Conservation (phyloP, 2,329 filamentous ascomycete species). For the Zymoseptoria brevis region DNA sequence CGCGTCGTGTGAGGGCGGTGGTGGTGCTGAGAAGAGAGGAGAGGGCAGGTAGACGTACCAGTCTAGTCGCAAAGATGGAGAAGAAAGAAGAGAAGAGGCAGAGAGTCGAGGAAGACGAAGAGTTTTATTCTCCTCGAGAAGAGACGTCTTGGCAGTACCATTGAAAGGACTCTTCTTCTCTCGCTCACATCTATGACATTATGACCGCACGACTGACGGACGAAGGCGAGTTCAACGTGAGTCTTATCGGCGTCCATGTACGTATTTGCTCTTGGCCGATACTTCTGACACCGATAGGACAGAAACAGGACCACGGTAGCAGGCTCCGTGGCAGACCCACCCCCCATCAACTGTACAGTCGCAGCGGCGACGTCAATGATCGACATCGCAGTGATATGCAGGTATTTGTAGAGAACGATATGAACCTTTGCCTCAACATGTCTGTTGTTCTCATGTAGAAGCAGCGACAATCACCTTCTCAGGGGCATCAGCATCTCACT, state of each 20-base stretch:
- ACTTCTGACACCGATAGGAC: background rate
- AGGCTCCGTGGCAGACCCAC: background rate
- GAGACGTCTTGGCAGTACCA: background rate
- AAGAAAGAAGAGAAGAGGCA: background rate
- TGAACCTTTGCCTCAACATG: background rate
- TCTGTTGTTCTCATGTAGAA: background rate
- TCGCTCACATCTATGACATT: background rate
- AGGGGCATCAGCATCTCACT: background rate
- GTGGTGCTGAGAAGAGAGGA: background rate
- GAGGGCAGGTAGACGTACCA: background rate
- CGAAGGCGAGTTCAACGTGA: background rate
- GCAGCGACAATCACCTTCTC: background rate
- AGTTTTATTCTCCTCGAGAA: background rate
- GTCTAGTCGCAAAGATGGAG: background rate
- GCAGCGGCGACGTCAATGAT: too few species aligned
- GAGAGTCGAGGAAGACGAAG: background rate
- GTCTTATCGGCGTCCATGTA: background rate
- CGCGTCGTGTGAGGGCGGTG: background rate
- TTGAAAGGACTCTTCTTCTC: background rate
- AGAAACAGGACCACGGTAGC: background rate
- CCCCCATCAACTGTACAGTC: background rate
- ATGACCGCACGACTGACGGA: too few species aligned
- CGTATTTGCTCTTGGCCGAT: background rate
- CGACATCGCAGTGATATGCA: background rate
- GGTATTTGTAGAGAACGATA: background rate